Base-by-base conservation (phyloP, 805 yeast species). In the Ogataea pilisensis region DNA sequence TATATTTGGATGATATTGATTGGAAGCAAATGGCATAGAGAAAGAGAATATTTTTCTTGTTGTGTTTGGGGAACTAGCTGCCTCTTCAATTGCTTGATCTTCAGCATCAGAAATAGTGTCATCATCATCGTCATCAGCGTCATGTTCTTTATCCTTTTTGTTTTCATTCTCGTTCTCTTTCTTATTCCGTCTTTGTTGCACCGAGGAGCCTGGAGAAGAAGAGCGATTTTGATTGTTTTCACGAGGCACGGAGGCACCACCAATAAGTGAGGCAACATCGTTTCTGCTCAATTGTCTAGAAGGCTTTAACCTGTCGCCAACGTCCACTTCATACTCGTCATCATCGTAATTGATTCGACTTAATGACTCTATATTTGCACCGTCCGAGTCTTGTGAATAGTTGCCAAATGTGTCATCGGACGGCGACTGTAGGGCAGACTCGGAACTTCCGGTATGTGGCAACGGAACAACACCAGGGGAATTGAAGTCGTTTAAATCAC, bases 11-110 rank as follows among this genome's bases (percentile, higher is more conserved):
- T 46, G 48, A 8, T 46, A 43, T 30, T 39, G 18, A 18, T 32
- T 68, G 17, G 74, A 72, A 8, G 78, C 80, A 52, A 80, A 76
- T 4, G 85, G 85, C 38, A 80, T 64, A 16, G 82, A 72, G 48
- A 80, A 79, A 30, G 76, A 66, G 45, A 77, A 77, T 35, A 76
- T 70, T 50, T 57, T 57, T 11, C 45, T 39, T 3, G 59, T 41
- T 13, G 46, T 12, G 11, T 34, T 34, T 35, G 40, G 28, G 31
- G 53, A 38, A 22, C 26, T 11, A 22, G 26, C 11, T 11, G 48
- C 38, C 16, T 37, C 37, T 39, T 58, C 65, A 25, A 65, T 51
- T 21, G 63, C 42, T 34, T 47, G 52, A 14, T 31, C 51, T 27
- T 42, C 47, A n/a, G n/a, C n/a, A n/a, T n/a, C n/a, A n/a, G n/a